These are phyloP conservation scores for Eutrema japonicum DNA, from an alignment of 345 rosid genomes.

Conservation along the genomic window DNA sequence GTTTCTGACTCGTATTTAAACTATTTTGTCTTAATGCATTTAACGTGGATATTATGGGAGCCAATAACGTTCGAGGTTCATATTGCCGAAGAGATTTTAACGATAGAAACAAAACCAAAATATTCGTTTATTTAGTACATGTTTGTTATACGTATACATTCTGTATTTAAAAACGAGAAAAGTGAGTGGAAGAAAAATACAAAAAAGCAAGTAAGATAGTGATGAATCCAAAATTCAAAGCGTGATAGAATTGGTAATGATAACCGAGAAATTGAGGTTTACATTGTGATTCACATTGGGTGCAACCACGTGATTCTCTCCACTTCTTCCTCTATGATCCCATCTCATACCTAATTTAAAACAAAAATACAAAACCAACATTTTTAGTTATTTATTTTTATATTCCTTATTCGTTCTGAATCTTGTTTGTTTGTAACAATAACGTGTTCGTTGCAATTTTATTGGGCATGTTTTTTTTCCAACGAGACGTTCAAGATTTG, in stretches of 20 bases:
- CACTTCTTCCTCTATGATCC: constrained; percentile 31
- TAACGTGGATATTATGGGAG: constrained; percentile 14
- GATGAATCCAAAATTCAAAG: constrained; percentile 12
- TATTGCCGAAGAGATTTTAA: constrained; percentile 4
- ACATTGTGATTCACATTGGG: constrained; percentile 29
- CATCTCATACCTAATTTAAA: constrained; percentile 6
- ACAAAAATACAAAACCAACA: background rate
- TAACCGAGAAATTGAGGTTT: constrained; percentile 13
- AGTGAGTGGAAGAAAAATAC: constrained; percentile 24
- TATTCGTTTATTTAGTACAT: background rate
- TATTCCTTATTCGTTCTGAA: background rate
- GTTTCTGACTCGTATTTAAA: background rate
- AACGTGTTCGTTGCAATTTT: constrained; percentile 2
- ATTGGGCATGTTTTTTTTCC: too few relatives aligned
- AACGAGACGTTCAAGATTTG: background rate
- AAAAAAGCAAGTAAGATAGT: constrained; percentile 31
- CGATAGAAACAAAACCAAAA: background rate
- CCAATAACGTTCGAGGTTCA: constrained; percentile 5
- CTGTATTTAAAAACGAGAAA: constrained; percentile 24
- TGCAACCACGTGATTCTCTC: constrained; percentile 26
- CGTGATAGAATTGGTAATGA: constrained; percentile 34
- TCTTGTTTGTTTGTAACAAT: background rate
- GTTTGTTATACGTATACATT: constrained; percentile 11
- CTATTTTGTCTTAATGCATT: background rate
- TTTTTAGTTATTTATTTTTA: background rate